phyloP scores from a whole-genome alignment of 2,329 filamentous ascomycete genomes.

The Talaromyces funiculosus region DNA sequence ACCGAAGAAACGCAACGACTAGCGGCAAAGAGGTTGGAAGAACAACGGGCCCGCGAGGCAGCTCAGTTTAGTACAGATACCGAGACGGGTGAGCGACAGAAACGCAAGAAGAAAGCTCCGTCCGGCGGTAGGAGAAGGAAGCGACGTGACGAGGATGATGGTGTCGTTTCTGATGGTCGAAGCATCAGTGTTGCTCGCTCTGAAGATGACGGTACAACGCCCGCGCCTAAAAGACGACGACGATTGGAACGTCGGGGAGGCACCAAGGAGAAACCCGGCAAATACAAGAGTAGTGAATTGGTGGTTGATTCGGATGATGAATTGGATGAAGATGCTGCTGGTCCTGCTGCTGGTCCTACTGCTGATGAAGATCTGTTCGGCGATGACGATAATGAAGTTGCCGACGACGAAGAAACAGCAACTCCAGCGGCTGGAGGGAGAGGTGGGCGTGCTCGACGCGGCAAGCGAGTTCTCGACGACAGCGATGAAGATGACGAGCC shows the following conservation, averaged over 20 bases:
- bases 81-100: slow-evolving; percentile 77
- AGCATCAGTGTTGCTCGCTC: slow-evolving; percentile 26
- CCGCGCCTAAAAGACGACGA: slow-evolving; percentile 53
- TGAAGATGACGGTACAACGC: slow-evolving; percentile 32
- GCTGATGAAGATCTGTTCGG: slow-evolving; percentile 35
- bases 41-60: slow-evolving; percentile 62
- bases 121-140: slow-evolving; percentile 52
- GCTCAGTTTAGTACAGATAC: slow-evolving; percentile 76
- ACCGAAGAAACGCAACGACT: slow-evolving; percentile 67
- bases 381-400: slow-evolving; percentile 27
- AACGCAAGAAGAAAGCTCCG: slow-evolving; percentile 58
- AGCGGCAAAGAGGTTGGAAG: slow-evolving; percentile 64
- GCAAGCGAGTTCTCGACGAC: slow-evolving; percentile 15
- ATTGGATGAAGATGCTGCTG: slow-evolving; percentile 36
- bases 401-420: slow-evolving; percentile 7
- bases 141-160: slow-evolving; percentile 50
- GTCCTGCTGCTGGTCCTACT: slow-evolving; percentile 21
- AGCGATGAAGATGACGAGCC: slow-evolving; percentile 20
- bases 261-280: slow-evolving; percentile 42
- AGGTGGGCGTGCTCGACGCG: slow-evolving; percentile 8
- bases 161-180: slow-evolving; percentile 22
- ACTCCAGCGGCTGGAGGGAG: neutral
- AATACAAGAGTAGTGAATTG: slow-evolving; percentile 82
- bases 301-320: slow-evolving; percentile 67
- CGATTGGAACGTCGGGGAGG: slow-evolving; percentile 50